Evolutionary conservation across 768 basidiomycete species (phyloP).

Genomic region (Chiua virens): DNA sequence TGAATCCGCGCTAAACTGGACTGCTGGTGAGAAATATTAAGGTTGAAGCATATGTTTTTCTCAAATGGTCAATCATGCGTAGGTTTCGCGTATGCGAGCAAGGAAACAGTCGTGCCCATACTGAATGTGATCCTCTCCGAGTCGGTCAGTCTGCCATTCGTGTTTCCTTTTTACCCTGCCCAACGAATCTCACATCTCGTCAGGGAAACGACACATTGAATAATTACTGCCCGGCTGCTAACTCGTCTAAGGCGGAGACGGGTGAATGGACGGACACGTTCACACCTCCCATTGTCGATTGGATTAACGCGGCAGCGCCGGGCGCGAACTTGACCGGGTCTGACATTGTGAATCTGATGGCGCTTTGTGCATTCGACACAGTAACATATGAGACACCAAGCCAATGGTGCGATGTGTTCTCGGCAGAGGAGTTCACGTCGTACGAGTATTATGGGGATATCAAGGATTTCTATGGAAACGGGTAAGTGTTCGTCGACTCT

Average conservation of each 20-base stretch:
- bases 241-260: constrained; percentile 42
- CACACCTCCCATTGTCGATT: constrained; percentile 50
- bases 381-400: constrained; percentile 48
- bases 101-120: constrained; percentile 32
- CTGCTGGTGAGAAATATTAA: constrained; percentile 41
- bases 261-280: constrained; percentile 52
- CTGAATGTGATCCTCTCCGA: constrained; percentile 44
- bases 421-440: constrained; percentile 50
- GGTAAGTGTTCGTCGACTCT: constrained; percentile 37
- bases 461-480: constrained; percentile 72
- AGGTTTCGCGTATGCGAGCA: constrained; percentile 50
- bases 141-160: constrained; percentile 36
- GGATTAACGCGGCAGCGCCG: constrained; percentile 59
- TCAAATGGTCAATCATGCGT: not conserved
- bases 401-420: constrained; percentile 70
- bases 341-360: constrained; percentile 61
- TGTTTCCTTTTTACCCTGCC: no score
- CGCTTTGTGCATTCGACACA: constrained; percentile 77
- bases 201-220: constrained; percentile 68
- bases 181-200: not conserved
- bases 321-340: constrained; percentile 55
- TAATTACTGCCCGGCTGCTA: constrained; percentile 55
- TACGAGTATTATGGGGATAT: constrained; percentile 72
- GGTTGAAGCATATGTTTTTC: not conserved
- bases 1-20: constrained; percentile 67